Percentiles rank a stretch among this genome's conserved stretches.
phyloP scores from a whole-genome alignment of 23 red algal species.

The Chondrus crispus region DNA sequence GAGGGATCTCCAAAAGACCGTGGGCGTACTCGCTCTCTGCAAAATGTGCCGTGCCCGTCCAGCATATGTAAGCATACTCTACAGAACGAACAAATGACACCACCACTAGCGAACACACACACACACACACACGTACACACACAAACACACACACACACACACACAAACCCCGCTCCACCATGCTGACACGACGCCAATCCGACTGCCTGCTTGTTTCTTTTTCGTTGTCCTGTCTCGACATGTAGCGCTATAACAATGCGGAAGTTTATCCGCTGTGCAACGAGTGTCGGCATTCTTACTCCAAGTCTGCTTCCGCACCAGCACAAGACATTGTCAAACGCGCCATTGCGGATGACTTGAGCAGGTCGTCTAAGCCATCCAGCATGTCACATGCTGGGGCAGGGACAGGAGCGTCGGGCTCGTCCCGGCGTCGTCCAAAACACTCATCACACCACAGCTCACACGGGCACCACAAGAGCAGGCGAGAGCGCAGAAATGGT shows the following conservation, averaged over 20 bases:
- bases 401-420: background rate
- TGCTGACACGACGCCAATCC: background rate
- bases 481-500: background rate
- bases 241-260: background rate
- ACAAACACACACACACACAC: background rate
- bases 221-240: no score
- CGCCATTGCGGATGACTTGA: background rate
- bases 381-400: background rate
- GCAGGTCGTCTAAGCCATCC: background rate
- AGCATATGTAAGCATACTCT: constrained; percentile 7
- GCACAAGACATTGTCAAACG: background rate
- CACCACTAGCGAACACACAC: no score
- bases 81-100: no score
- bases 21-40: constrained; percentile 29
- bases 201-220: background rate
- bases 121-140: no score
- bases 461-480: background rate
- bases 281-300: background rate
- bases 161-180: no score
- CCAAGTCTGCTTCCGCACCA: background rate
- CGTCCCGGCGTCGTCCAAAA: background rate
- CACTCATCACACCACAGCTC: background rate
- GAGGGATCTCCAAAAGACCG: background rate
- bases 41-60: background rate
- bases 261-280: background rate